Percentiles rank a stretch among this genome's conserved stretches.
These are phyloP conservation scores for Boletus sp. DNA, from an alignment of 768 basidiomycete genomes.

Conservation along the genomic window DNA sequence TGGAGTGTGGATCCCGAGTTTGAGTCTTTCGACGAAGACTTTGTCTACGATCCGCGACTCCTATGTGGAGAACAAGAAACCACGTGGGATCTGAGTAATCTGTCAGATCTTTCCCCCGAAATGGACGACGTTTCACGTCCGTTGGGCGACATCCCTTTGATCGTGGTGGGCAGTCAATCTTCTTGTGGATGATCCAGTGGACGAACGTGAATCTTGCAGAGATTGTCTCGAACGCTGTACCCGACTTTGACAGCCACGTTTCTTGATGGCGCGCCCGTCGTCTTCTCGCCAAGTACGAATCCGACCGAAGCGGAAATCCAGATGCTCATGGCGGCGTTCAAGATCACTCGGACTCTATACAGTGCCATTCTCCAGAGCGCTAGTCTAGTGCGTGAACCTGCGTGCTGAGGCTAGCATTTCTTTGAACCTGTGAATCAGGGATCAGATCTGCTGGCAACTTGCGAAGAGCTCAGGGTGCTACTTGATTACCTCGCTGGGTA, in stretches of 20 bases:
- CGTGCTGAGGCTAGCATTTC: not conserved
- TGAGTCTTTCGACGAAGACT: constrained; percentile 30
- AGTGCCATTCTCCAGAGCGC: constrained; percentile 46
- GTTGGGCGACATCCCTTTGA: constrained; percentile 17
- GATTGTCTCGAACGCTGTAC: constrained; percentile 70
- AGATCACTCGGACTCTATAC: constrained; percentile 61
- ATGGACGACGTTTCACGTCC: constrained; percentile 13
- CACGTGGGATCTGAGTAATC: constrained; percentile 35
- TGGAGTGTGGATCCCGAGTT: constrained; percentile 27
- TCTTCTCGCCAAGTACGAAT: constrained; percentile 65
- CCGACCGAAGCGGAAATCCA: constrained; percentile 60
- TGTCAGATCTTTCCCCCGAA: constrained; percentile 25
- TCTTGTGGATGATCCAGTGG: constrained; percentile 15
- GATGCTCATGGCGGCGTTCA: constrained; percentile 52
- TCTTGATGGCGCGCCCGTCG: constrained; percentile 81
- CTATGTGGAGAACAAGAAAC: constrained; percentile 10
- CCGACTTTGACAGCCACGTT: constrained; percentile 78
- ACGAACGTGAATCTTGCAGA: constrained; percentile 38
- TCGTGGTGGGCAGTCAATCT: constrained; percentile 23
- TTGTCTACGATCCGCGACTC: constrained; percentile 24
- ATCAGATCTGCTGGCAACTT: constrained; percentile 22
- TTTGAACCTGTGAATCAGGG: constrained; percentile 21
- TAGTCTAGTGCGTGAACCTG: constrained; percentile 32
- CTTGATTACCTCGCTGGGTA: constrained; percentile 75
- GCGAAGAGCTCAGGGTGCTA: constrained; percentile 53